Evolutionary conservation across 306 rosid genomes (phyloP), one percentile per base, ranked within the genome.

Genomic region (Betula pendula): DNA sequence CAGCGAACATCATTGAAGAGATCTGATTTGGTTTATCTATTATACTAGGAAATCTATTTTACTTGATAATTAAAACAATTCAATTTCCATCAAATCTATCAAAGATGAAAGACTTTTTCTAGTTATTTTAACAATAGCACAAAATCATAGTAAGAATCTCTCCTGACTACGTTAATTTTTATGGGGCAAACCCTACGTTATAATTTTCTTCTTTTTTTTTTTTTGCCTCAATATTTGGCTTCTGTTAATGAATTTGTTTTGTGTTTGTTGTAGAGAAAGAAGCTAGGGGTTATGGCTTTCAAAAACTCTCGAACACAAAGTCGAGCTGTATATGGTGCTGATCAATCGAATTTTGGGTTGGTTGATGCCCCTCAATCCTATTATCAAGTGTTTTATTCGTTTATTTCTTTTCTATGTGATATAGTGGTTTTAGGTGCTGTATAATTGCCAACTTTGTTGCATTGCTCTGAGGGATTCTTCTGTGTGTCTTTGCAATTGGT

Each of bases 341-440:
- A 84, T 74, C 81, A 75, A 45, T 80, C 90, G 67, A 77, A 44
- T 78, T 89, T 78, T 73, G 82, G 81, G 33, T 27, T 51, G 20
- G 62, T 62, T 60, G 81, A 50, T 42, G 33, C 66, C 60, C 24
- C 77, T 49, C 16, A 84, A 73, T 74, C 76, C 73, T 84, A 87
- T 79, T 84, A 89, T 82, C 97, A 86, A 96, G 99, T 90, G 72
- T 72, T 72, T 77, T 47, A 47, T 47, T 47, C 1, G 50, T 47
- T 16, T 4, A 47, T 47, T 16, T 47, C 4, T 2, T 47, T 47
- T 47, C 50, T 12, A 47, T 11, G 50, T 47, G 3, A 47, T 10
- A 47, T 47, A 14, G 1, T 45, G 11, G 14, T 1, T 45, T 2
- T 7, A 20, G 16, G 14, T 77, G 43, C 74, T 59, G 43, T 22